Evolutionary conservation across 306 rosid species (phyloP), one percentile per base, ranked within the genome.

Genomic region (Cyclanthera cordifolia): DNA sequence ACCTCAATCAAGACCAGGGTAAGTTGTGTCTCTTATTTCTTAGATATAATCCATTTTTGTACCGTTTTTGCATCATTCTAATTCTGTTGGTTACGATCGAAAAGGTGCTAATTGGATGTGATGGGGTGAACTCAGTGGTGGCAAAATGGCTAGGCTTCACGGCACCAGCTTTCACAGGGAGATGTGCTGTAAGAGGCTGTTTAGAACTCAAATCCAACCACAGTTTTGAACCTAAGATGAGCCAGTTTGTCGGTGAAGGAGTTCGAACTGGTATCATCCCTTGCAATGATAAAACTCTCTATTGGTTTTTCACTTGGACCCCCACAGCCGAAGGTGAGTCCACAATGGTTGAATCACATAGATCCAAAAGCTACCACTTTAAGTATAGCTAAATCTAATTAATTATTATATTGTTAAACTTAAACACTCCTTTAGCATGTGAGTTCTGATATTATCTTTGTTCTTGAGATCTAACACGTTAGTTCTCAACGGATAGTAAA

Each of bases 111-210:
- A 78, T 91, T 24, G 96, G 92, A 13, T 84, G 87, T 77, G 97
- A 91, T 77, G 92, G 97, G 77, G 87, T 91, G 59, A 91, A 91
- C 78, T 89, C 97, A 0, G 15, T 68, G 63, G 97, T 87, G 10
- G 85, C 87, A 52, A 85, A 79, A 75, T 87, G 95, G 87, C 56
- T 91, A 4, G 90, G 87, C 27, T 88, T 91, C 58, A 81, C 84
- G 53, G 72, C 73, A 23, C 79, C 92, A 0, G 43, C 77, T n/a
- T 76, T 51, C 72, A 34, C 84, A 2, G 74, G 84, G 4, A 86
- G 95, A 77, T 73, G 15, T 63, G 91, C 83, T 32, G 63, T 84
- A 1, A 81, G 97, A 19, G 97, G 97, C 0, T 67, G 61, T 73
- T 53, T 66, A 1, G 64, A 72, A 21, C 72, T 55, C 14, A n/a